phyloP scores from a whole-genome alignment of 495 filamentous ascomycete genomes.

The Penicillium subrubescens region DNA sequence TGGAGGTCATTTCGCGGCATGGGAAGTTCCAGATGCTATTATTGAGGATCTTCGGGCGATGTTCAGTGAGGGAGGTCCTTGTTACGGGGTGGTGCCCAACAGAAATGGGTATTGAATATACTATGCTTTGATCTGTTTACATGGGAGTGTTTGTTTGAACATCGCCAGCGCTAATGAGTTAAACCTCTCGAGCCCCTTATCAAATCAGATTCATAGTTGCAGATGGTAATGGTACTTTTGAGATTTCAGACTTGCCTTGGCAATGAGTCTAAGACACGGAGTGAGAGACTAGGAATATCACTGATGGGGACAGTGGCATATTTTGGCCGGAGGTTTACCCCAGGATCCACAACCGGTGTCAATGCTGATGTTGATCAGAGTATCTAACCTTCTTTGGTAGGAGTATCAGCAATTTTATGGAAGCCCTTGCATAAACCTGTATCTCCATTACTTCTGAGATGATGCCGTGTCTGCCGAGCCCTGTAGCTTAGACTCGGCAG shows the following conservation, averaged over 20 bases:
- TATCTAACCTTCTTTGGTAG: not conserved
- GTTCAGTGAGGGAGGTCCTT: constrained; percentile 51
- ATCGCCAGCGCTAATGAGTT: not conserved
- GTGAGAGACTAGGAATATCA: not conserved
- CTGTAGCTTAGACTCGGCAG: not conserved
- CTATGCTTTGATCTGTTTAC: too few relatives aligned
- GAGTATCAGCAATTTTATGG: not conserved
- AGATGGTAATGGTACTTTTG: not conserved
- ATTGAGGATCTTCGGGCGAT: constrained; percentile 57
- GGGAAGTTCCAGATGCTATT: constrained; percentile 57
- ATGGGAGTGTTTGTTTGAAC: not conserved
- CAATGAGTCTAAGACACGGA: too few relatives aligned
- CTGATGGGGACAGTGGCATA: not conserved
- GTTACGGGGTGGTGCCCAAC: constrained; percentile 34
- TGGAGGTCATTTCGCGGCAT: constrained; percentile 68
- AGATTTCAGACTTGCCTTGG: not conserved
- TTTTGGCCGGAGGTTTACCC: not conserved
- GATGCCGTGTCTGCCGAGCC: not conserved
- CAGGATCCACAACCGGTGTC: not conserved
- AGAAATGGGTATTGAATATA: constrained; percentile 29
- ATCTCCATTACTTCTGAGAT: not conserved
- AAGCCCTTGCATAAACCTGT: not conserved
- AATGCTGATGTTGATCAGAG: not conserved
- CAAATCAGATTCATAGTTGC: not conserved
- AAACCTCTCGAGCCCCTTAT: not conserved